phyloP scores from a whole-genome alignment of 2,329 filamentous ascomycete genomes.

The Phyllosticta citriasiana region DNA sequence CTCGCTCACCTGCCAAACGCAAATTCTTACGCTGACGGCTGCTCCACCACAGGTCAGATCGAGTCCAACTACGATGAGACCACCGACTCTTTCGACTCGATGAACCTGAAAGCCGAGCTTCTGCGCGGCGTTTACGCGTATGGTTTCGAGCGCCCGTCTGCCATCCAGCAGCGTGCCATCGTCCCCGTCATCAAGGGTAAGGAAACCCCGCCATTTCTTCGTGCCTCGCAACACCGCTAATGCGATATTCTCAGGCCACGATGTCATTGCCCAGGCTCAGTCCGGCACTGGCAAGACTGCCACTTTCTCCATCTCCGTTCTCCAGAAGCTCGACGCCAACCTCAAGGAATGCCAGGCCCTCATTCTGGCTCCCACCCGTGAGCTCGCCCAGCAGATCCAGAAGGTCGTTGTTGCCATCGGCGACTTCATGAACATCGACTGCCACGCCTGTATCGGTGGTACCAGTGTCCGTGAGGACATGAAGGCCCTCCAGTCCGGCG shows the following conservation, averaged over 20 bases:
- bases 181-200: conserved; percentile 99
- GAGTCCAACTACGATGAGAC: conserved; percentile 99
- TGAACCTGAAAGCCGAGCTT: conserved; percentile 94
- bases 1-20: neutral
- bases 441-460: conserved; percentile 98
- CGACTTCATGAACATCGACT: conserved; percentile 99
- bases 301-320: conserved; percentile 97
- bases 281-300: conserved; percentile 99
- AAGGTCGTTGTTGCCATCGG: conserved; percentile 98
- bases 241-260: conserved; percentile 53
- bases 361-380: conserved; percentile 94
- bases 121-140: conserved; percentile 99
- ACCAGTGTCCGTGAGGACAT: conserved; percentile 98
- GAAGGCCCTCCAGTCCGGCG: conserved; percentile 91
- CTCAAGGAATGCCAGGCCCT: conserved; percentile 97
- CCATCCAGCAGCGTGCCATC: conserved; percentile 99
- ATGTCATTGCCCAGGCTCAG: conserved; percentile 99
- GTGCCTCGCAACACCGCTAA: neutral
- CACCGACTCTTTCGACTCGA: conserved; percentile 97
- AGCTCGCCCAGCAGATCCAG: conserved; percentile 98
- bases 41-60: conserved; percentile 67
- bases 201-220: conserved; percentile 24
- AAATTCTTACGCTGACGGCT: conserved; percentile 15
- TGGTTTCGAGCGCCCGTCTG: conserved; percentile 99
- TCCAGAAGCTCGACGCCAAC: conserved; percentile 95